Base-by-base conservation (phyloP, 148 eudicot genomes). In the Spergularia marina region DNA sequence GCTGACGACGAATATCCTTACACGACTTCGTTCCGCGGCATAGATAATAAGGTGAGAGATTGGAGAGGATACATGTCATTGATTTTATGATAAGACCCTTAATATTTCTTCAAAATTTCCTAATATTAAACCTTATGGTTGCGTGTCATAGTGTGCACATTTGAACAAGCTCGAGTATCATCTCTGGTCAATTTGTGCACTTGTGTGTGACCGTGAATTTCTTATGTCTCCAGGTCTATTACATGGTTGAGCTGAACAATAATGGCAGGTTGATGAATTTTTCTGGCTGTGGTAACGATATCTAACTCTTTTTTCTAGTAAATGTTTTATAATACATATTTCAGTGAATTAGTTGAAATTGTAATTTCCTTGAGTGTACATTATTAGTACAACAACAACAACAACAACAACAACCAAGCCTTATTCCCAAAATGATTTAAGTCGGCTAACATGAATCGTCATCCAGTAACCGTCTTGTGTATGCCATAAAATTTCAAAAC, bases 11-110 rank as follows among this genome's bases (percentile, higher is more conserved):
- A 83, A 60, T 36, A 88, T 77, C 98, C 99, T 36, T 96, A 92
- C 73, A 87, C 97, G 64, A 92, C 97, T 53, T 96, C 98, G 65
- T 96, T 96, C 77, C 98, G 98, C 70, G 99, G 98, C 78, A 91
- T 96, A 73, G 99, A 96, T 79, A 92, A 92, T 84, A 92, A 92
- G 98, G 99, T 96, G 71, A 84, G 59, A 64, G 21, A 73, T 73
- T 12, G 78, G 39, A 70, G 36, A 25, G 54, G 53, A n/a, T 49
- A 25, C 62, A 56, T 72, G 74, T 52, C 47, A 39, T 68, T 52
- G 70, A 61, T 60, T 17, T 17, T 16, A 13, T 57, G 40, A 7
- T 10, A 21, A 51, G 51, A 72, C n/a, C 13, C 16, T 6, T 53
- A 5, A 55, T 16, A 20, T 11, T 13, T 64, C 6, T 36, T 39